Evolutionary conservation across 139 green algal species (phyloP).

Genomic region (Chlorella sp.): DNA sequence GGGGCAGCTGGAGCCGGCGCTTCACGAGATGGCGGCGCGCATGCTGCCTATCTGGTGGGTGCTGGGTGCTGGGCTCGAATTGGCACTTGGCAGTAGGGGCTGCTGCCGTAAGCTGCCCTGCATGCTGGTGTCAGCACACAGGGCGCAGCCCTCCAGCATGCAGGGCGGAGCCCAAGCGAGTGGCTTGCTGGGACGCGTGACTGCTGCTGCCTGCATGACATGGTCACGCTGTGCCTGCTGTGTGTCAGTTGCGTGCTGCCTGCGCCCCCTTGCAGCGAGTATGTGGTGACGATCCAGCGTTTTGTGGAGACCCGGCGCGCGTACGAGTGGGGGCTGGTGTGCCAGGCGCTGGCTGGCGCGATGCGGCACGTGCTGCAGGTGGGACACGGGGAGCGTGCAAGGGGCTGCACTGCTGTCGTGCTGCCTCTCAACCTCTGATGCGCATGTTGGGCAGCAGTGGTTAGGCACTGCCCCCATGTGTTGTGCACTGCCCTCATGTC

Average conservation of each 20-base stretch:
- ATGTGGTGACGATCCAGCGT: constrained; percentile 70
- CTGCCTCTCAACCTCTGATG: not conserved
- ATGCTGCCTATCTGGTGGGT: constrained; percentile 86
- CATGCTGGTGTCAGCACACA: constrained; percentile 2
- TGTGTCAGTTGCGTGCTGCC: not conserved
- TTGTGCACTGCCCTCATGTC: not conserved
- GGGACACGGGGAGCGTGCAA: not conserved
- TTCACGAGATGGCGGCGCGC: constrained; percentile 70
- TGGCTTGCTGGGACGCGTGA: not conserved
- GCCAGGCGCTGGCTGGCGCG: constrained; percentile 81
- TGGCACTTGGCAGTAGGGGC: not conserved
- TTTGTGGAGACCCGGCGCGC: constrained; percentile 84
- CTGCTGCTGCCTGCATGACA: not conserved
- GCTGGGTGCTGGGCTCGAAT: not conserved
- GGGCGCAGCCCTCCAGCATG: no score
- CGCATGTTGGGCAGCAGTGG: not conserved
- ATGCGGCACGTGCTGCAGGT: constrained; percentile 69
- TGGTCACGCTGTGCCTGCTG: not conserved
- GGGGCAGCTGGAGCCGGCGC: constrained; percentile 61
- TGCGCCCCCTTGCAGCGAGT: constrained; percentile 64
- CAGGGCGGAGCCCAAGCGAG: no score
- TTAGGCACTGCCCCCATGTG: not conserved
- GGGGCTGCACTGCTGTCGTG: not conserved
- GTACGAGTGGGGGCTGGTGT: constrained; percentile 63
- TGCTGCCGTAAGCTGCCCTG: not conserved